These are phyloP conservation scores for Arthroderma sp. DNA, from an alignment of 2,329 filamentous ascomycete species.

Conservation along the genomic window DNA sequence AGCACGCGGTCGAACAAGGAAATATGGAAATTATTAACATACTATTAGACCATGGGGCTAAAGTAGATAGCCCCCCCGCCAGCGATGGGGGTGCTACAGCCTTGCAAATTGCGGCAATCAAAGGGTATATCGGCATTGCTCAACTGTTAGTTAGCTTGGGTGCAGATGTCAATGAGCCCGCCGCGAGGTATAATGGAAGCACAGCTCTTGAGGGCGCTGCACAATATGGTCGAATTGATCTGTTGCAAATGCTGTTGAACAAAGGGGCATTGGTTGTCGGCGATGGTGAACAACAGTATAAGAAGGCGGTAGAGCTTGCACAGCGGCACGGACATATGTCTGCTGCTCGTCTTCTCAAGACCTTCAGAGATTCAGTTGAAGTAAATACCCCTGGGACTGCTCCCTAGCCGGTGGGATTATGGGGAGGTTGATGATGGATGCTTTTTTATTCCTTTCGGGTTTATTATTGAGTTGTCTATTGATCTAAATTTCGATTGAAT, in stretches of 20 bases:
- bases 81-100: conserved; percentile 13
- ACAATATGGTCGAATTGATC: not conserved
- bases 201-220: conserved; percentile 4
- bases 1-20: conserved; percentile 9
- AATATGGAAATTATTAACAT: conserved; percentile 11
- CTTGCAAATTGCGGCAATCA: conserved; percentile 2
- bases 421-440: too few relatives aligned
- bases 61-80: conserved; percentile 28
- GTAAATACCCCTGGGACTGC: too few relatives aligned
- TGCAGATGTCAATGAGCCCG: conserved; percentile 7
- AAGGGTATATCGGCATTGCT: conserved; percentile 2
- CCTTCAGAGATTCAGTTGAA: too few relatives aligned
- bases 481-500: too few relatives aligned
- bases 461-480: too few relatives aligned
- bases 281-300: not conserved
- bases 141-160: conserved; percentile 5
- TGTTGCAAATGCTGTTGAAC: conserved; percentile 1
- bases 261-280: conserved; percentile 3
- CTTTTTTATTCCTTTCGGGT: too few relatives aligned
- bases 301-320: too few relatives aligned
- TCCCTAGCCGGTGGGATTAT: too few relatives aligned
- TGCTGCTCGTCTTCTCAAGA: too few relatives aligned
- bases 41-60: conserved; percentile 32
- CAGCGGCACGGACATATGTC: too few relatives aligned
- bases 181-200: not conserved